Evolutionary conservation across 148 eudicot genomes (phyloP), one percentile per base, ranked within the genome.

Genomic region (Vaccinium corymbosum): DNA sequence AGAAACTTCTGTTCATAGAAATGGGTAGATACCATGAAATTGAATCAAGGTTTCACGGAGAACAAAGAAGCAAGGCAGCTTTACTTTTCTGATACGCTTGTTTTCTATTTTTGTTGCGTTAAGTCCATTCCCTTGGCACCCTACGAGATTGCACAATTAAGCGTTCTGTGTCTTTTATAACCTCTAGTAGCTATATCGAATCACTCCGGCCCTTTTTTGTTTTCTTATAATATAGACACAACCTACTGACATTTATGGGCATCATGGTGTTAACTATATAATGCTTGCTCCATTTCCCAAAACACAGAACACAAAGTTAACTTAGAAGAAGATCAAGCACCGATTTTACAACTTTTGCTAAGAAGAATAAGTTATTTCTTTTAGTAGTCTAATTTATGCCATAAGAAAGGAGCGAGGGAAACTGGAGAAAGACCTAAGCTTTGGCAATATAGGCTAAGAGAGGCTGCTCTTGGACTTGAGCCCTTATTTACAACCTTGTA

Each of bases 1-100:
- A 81, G 20, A 22, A 78, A 78, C n/a, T 78, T 55, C 49, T 56
- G 81, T 68, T 19, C 62, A 79, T 3, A 32, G 42, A 17, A 32
- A 35, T 79, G 56, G 25, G 35, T 29, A 3, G 68, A 79, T 7
- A 27, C 57, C 9, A 56, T 79, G 81, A 79, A 53, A 53, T 29
- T 32, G 9, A 64, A 61, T 62, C 70, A 62, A 2, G 29, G 1
- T 27, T 68, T 68, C 35, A 68, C 27, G 17, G 57, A 55, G 57
- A 55, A 55, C 7, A 22, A 22, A 3, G 13, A 22, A 72, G 48
- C 14, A 13, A 29, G n/a, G 16, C 14, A 76, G 29, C 15, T 19
- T 49, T 1, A 76, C 3, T 76, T 51, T 78, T 16, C 80, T 52
- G 16, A 1, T 53, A 0, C 11, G 5, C 19, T 51, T 78, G 10